Percentiles rank a stretch among this genome's conserved stretches.
phyloP scores from a whole-genome alignment of 2,329 filamentous ascomycete genomes.

The Metarhizium brunneum region DNA sequence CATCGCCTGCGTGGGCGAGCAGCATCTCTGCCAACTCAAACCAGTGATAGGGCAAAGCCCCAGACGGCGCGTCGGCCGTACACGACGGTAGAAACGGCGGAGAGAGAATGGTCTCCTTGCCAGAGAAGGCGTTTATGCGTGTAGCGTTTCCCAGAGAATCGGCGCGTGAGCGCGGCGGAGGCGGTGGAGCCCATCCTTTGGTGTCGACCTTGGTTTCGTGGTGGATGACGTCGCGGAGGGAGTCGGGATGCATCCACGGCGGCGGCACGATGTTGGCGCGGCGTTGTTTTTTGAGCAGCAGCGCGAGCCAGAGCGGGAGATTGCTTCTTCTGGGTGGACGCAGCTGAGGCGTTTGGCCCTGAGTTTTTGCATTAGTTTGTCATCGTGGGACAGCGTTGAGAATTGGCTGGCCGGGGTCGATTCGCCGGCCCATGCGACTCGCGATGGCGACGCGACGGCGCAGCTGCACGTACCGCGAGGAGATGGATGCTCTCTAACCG shows the following conservation, averaged over 20 bases:
- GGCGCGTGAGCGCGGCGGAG: slow-evolving; percentile 50
- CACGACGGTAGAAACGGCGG: slow-evolving; percentile 75
- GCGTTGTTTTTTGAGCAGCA: slow-evolving; percentile 88
- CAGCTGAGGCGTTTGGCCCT: slow-evolving; percentile 72
- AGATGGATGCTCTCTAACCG: slow-evolving; percentile 78
- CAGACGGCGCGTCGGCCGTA: slow-evolving; percentile 57
- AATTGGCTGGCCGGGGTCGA: not conserved
- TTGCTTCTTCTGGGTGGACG: slow-evolving; percentile 71
- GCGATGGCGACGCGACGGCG: not conserved
- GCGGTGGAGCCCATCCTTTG: slow-evolving; percentile 68
- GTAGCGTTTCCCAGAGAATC: slow-evolving; percentile 35
- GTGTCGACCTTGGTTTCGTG: slow-evolving; percentile 67
- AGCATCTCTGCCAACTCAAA: slow-evolving; percentile 82
- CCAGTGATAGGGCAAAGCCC: slow-evolving; percentile 88
- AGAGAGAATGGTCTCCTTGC: slow-evolving; percentile 33
- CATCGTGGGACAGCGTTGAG: not conserved
- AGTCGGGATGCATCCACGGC: slow-evolving; percentile 72
- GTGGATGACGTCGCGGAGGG: slow-evolving; percentile 68
- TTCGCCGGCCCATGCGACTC: not conserved
- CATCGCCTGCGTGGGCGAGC: slow-evolving; percentile 75
- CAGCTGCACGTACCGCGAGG: slow-evolving; percentile 59
- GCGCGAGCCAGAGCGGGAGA: slow-evolving; percentile 86
- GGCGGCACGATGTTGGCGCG: slow-evolving; percentile 89
- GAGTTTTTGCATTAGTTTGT: slow-evolving; percentile 1
- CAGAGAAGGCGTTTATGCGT: slow-evolving; percentile 16